Conservation (phyloP, 768 basidiomycete genomes). For the Agaricus subrufescens region DNA sequence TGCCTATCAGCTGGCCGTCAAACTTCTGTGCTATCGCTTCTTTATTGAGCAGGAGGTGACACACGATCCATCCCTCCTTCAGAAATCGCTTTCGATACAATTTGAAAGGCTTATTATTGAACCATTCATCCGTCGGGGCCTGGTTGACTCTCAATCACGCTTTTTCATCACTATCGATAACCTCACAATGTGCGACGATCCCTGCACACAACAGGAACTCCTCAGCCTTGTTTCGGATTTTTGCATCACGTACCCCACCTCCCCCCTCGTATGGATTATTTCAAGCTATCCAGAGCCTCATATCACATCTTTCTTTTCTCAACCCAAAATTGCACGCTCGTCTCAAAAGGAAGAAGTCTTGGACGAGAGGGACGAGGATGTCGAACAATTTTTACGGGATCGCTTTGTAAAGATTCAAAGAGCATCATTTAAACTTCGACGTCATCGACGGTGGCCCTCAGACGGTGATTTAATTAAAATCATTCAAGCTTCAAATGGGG, state of each 20-base stretch:
- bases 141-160: too few species aligned
- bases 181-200: slow-evolving; percentile 19
- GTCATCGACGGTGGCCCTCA: slow-evolving; percentile 15
- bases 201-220: slow-evolving; percentile 11
- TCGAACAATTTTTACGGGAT: slow-evolving; percentile 11
- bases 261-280: slow-evolving; percentile 19
- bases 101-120: slow-evolving; percentile 11
- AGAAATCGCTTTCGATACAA: slow-evolving; percentile 10
- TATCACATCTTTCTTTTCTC: slow-evolving; percentile 3
- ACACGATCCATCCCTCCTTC: slow-evolving; percentile 5
- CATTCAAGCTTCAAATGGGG: slow-evolving; percentile 16
- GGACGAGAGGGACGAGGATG: slow-evolving; percentile 13
- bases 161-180: slow-evolving; percentile 17
- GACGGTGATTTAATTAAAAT: slow-evolving; percentile 10
- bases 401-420: slow-evolving; percentile 7
- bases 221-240: slow-evolving; percentile 10
- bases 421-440: neutral
- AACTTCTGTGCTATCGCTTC: neutral
- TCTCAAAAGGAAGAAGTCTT: slow-evolving; percentile 5
- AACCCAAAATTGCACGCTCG: neutral
- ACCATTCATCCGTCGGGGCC: neutral
- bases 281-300: slow-evolving; percentile 22
- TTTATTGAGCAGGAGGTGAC: slow-evolving; percentile 7
- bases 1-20: slow-evolving; percentile 16
- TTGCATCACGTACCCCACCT: neutral